Percentiles rank a stretch among this genome's conserved stretches.
Evolutionary conservation across 768 basidiomycete genomes (phyloP).

Genomic region (Calocera viscosa): DNA sequence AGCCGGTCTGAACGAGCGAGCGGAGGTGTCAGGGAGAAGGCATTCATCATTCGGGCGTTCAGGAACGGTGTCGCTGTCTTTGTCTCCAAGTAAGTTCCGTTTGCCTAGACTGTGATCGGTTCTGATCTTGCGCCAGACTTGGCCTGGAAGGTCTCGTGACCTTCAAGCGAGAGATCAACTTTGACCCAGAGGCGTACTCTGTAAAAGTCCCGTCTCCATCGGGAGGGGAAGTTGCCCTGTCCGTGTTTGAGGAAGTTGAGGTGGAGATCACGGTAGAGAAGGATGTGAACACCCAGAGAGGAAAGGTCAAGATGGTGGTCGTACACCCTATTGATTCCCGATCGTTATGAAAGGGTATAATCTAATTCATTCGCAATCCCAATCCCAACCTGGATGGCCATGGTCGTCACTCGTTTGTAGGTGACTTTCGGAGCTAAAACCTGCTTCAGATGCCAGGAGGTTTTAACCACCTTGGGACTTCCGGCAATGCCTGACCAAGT

Average conservation of each 20-base stretch:
- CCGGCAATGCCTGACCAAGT: no score
- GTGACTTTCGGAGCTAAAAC: no score
- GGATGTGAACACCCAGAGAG: constrained; percentile 85
- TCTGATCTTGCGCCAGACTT: constrained; percentile 38
- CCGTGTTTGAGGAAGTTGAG: constrained; percentile 86
- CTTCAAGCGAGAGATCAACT: constrained; percentile 81
- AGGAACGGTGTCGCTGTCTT: constrained; percentile 95
- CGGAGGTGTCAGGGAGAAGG: constrained; percentile 47
- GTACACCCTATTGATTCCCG: constrained; percentile 50
- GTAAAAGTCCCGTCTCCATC: constrained; percentile 49
- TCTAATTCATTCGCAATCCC: neutral
- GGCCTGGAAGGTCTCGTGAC: constrained; percentile 90
- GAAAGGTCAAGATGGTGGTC: constrained; percentile 75
- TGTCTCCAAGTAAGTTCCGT: constrained; percentile 63
- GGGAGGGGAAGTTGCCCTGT: constrained; percentile 42
- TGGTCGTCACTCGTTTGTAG: no score
- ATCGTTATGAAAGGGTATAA: constrained; percentile 25
- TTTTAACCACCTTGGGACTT: no score
- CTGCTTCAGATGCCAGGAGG: no score
- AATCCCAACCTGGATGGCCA: no score
- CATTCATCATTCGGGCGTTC: constrained; percentile 88
- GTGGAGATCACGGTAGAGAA: constrained; percentile 91
- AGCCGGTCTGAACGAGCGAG: constrained; percentile 35
- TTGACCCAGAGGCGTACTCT: constrained; percentile 83
- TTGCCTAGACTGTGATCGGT: neutral